Evolutionary conservation across 2,329 filamentous ascomycete genomes (phyloP).

Genomic region (Onygena corvina): DNA sequence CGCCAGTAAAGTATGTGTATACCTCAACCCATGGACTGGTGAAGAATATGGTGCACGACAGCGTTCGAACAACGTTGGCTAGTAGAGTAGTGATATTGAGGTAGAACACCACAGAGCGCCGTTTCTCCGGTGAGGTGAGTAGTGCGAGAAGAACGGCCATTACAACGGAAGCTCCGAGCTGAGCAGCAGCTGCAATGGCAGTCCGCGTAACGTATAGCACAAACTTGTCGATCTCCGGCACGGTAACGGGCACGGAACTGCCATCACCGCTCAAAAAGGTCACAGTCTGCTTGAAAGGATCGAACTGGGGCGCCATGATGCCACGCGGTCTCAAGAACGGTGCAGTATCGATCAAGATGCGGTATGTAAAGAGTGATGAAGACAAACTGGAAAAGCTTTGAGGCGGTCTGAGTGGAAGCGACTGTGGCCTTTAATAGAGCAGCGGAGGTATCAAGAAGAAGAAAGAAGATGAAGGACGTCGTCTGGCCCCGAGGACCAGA

Average conservation of each 20-base stretch:
- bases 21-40: constrained; percentile 49
- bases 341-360: background rate
- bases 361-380: too few relatives aligned
- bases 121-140: constrained; percentile 55
- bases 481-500: background rate
- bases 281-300: constrained; percentile 43
- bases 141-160: constrained; percentile 55
- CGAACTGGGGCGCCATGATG: constrained; percentile 27
- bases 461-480: background rate
- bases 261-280: constrained; percentile 38
- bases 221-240: constrained; percentile 36
- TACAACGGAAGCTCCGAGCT: constrained; percentile 56
- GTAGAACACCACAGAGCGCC: constrained; percentile 51
- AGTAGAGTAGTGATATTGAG: constrained; percentile 52
- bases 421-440: background rate
- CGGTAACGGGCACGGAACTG: constrained; percentile 29
- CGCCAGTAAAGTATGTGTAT: constrained; percentile 47
- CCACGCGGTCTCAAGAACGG: background rate
- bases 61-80: constrained; percentile 46
- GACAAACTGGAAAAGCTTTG: too few relatives aligned
- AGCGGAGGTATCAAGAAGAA: background rate
- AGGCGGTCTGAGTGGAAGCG: background rate
- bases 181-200: constrained; percentile 55
- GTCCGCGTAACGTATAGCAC: constrained; percentile 38
- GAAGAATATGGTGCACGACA: constrained; percentile 41